Evolutionary conservation across 805 yeast species (phyloP).

Genomic region (Priceomyces melissophilus): DNA sequence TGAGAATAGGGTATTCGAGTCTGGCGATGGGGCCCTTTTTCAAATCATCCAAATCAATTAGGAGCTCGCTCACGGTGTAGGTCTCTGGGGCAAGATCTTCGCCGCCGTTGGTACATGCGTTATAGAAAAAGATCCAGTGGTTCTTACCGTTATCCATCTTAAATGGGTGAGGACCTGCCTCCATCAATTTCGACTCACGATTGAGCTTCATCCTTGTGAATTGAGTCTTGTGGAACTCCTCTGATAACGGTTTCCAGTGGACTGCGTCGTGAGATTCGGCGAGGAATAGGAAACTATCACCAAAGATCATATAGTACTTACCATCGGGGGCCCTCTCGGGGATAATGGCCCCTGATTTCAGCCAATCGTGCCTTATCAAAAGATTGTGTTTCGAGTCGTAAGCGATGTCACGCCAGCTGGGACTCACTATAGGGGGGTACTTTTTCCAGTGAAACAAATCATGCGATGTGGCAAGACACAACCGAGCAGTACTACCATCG

Average conservation of each 20-base stretch:
- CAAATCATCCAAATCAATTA: constrained; percentile 37
- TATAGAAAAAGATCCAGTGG: constrained; percentile 37
- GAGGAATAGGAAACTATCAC: constrained; percentile 37
- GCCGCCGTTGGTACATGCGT: constrained; percentile 37
- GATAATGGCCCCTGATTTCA: constrained; percentile 41
- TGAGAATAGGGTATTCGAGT: constrained; percentile 31
- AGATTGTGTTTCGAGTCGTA: constrained; percentile 19
- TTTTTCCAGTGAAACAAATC: constrained; percentile 38
- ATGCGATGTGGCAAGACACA: constrained; percentile 37
- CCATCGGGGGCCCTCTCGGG: constrained; percentile 30
- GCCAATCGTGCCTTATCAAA: constrained; percentile 33
- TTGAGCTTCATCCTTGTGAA: constrained; percentile 27
- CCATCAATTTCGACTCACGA: constrained; percentile 36
- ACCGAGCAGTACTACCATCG: constrained; percentile 30
- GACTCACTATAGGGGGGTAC: constrained; percentile 30
- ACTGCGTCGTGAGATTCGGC: constrained; percentile 33
- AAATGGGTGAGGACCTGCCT: constrained; percentile 42
- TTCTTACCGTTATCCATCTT: constrained; percentile 27
- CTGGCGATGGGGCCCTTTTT: constrained; percentile 35
- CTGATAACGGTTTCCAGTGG: constrained; percentile 26
- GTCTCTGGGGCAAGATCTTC: constrained; percentile 26
- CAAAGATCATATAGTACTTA: constrained; percentile 42
- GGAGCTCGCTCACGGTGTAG: constrained; percentile 37
- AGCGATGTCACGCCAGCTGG: constrained; percentile 33
- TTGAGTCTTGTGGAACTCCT: constrained; percentile 14